These are phyloP conservation scores for Intubia oerlemansii DNA, from an alignment of 2,329 filamentous ascomycete species.

Conservation along the genomic window DNA sequence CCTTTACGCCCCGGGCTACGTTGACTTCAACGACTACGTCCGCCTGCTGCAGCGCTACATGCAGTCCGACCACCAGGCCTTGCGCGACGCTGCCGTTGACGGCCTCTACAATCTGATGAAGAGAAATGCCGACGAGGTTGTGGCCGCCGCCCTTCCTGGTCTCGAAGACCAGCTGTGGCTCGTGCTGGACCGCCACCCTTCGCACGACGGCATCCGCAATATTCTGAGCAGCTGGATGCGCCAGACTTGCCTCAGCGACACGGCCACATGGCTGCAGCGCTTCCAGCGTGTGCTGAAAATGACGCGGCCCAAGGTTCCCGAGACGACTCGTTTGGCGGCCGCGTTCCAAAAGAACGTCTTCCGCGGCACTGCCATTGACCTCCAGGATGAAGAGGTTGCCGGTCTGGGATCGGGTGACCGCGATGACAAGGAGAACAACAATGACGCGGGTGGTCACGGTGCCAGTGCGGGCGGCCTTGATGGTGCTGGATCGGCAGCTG, in stretches of 20 bases:
- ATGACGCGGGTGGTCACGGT: constrained; percentile 16
- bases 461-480: constrained; percentile 9
- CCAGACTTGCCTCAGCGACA: constrained; percentile 66
- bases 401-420: constrained; percentile 54
- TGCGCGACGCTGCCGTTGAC: constrained; percentile 65
- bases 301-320: constrained; percentile 47
- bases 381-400: constrained; percentile 90
- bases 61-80: constrained; percentile 41
- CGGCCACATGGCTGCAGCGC: constrained; percentile 66
- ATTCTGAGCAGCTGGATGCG: constrained; percentile 86
- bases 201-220: constrained; percentile 61
- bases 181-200: constrained; percentile 55
- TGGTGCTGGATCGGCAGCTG: too few species aligned
- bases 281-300: constrained; percentile 81
- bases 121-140: constrained; percentile 63
- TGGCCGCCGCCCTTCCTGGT: constrained; percentile 50
- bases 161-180: constrained; percentile 89
- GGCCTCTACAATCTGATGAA: constrained; percentile 93
- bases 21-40: constrained; percentile 72
- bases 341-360: constrained; percentile 13
- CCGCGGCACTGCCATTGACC: constrained; percentile 40
- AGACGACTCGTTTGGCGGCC: constrained; percentile 17
- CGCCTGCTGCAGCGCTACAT: constrained; percentile 61
- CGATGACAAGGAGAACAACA: constrained; percentile 33
- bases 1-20: constrained; percentile 71